Conservation (phyloP, 768 basidiomycete species). For the Tephrocybe sp. region DNA sequence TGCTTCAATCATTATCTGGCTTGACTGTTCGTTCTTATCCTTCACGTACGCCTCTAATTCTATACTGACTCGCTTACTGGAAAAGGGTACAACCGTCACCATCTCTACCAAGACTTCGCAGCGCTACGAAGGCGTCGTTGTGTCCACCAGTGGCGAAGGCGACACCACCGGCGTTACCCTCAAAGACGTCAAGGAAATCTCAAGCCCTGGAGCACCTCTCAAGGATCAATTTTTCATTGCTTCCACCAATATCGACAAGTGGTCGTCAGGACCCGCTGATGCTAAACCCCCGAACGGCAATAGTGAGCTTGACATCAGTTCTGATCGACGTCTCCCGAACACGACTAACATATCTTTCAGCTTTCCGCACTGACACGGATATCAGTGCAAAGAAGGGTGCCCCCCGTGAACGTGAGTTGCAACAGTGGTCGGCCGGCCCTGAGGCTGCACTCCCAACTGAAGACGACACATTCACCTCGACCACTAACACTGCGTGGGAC, state of each 20-base stretch:
- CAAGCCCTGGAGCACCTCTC: constrained; percentile 61
- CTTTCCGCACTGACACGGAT: constrained; percentile 81
- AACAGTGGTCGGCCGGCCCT: constrained; percentile 65
- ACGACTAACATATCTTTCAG: constrained; percentile 32
- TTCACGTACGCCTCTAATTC: not conserved
- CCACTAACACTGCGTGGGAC: constrained; percentile 65
- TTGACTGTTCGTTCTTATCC: constrained; percentile 55
- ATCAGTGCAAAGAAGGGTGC: constrained; percentile 57
- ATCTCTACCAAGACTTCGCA: constrained; percentile 65
- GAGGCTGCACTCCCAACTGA: constrained; percentile 44
- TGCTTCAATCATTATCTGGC: constrained; percentile 64
- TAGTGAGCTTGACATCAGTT: constrained; percentile 43
- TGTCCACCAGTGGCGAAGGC: constrained; percentile 57
- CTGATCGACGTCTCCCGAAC: constrained; percentile 1
- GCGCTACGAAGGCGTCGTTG: constrained; percentile 74
- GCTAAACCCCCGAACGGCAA: constrained; percentile 67
- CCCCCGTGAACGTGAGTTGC: constrained; percentile 71
- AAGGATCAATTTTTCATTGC: constrained; percentile 71
- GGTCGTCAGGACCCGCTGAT: constrained; percentile 73
- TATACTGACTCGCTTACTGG: constrained; percentile 4
- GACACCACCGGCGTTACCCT: constrained; percentile 72
- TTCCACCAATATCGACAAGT: constrained; percentile 68
- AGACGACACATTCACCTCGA: constrained; percentile 67
- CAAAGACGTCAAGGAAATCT: constrained; percentile 74
- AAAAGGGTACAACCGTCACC: constrained; percentile 73